A percentile compares a stretch with the other conserved stretches of the same genome.
Conservation (phyloP, 352 stramenopile genomes). For the Blastocystis sp. region DNA sequence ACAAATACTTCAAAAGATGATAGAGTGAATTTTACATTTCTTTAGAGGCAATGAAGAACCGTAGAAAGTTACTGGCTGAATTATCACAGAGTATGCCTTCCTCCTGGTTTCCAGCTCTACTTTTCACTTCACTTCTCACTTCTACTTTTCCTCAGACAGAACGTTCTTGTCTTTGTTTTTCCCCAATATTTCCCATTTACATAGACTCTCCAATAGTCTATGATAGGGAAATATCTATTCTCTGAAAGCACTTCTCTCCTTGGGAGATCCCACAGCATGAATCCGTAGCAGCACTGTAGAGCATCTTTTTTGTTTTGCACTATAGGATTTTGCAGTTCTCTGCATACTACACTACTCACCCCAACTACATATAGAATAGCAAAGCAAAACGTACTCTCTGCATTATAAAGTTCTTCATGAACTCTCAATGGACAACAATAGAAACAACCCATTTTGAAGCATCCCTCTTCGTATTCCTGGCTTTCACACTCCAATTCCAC, state of each 20-base stretch:
- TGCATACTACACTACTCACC: background rate
- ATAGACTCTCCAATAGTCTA: conserved; percentile 20
- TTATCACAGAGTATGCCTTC: background rate
- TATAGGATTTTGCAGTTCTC: background rate
- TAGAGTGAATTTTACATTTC: background rate
- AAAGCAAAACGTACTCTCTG: background rate
- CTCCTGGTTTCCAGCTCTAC: background rate
- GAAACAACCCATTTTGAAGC: background rate
- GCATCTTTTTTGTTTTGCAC: background rate
- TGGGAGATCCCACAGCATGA: background rate
- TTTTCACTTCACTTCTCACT: background rate
- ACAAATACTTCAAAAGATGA: background rate
- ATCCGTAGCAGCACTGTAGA: background rate
- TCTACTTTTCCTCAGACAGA: conserved; percentile 38
- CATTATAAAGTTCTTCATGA: background rate
- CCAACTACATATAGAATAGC: background rate
- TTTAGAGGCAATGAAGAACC: background rate
- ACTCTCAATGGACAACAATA: background rate
- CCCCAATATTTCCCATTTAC: background rate
- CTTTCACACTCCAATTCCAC: background rate
- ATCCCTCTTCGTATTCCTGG: background rate
- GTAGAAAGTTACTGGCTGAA: conserved; percentile 33
- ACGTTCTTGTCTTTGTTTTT: background rate
- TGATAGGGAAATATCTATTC: background rate
- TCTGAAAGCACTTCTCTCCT: background rate